These are phyloP conservation scores for Talaromyces wortmannii DNA, from an alignment of 495 filamentous ascomycete genomes.

Conservation along the genomic window DNA sequence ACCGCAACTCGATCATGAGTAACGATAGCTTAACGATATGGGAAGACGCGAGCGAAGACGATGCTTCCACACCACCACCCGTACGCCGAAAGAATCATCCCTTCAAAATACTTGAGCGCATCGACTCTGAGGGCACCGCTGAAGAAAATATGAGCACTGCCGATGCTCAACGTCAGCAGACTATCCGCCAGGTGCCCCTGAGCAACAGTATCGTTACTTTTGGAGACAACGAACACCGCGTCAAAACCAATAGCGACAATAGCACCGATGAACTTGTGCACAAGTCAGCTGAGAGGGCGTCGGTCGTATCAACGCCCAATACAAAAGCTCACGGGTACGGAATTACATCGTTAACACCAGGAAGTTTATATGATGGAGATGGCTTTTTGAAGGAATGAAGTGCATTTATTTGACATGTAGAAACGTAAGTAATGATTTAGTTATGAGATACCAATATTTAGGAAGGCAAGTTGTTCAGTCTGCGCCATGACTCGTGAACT, in stretches of 20 bases:
- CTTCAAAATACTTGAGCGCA: constrained; percentile 1
- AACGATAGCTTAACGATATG: constrained; percentile 30
- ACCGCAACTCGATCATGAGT: constrained; percentile 1
- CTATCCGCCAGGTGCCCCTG: constrained; percentile 4
- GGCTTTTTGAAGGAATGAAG: constrained; percentile 39
- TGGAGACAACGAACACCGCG: background rate
- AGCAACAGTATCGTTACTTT: constrained; percentile 4
- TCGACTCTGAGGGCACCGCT: constrained; percentile 3
- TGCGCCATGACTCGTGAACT: no score
- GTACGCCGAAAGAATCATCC: constrained; percentile 3
- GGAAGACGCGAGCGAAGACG: constrained; percentile 20
- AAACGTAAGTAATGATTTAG: constrained; percentile 3
- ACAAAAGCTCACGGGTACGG: background rate
- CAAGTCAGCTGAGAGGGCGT: background rate
- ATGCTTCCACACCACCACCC: background rate
- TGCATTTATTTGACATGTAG: constrained; percentile 2
- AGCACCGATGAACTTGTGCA: background rate
- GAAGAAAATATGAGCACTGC: background rate
- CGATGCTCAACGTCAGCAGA: background rate
- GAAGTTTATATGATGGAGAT: constrained; percentile 41
- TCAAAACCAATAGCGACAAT: background rate
- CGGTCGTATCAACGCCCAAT: background rate
- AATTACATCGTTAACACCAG: constrained; percentile 26
- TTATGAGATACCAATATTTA: constrained; percentile 2
- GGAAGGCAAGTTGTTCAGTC: background rate